phyloP scores from a whole-genome alignment of 768 basidiomycete species.

The Candolleomyces aberdarensis region DNA sequence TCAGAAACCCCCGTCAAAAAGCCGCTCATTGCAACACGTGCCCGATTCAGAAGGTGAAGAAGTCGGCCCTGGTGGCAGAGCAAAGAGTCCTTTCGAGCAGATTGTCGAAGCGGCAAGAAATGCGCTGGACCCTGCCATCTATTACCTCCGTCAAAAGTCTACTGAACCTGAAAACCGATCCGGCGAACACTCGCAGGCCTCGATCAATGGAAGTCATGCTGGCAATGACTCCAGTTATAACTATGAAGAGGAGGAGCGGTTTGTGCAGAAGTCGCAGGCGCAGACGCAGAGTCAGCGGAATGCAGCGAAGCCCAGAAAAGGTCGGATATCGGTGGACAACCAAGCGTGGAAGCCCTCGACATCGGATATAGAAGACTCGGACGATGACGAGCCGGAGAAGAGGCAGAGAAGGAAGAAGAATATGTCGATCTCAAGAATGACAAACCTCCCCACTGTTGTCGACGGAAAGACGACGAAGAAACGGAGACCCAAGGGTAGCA shows the following conservation, averaged over 20 bases:
- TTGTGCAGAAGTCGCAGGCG: constrained; percentile 46
- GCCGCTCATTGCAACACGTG: constrained; percentile 49
- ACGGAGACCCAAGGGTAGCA: constrained; percentile 44
- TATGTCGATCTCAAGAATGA: constrained; percentile 52
- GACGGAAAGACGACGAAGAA: constrained; percentile 64
- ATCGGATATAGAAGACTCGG: constrained; percentile 62
- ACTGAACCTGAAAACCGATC: constrained; percentile 41
- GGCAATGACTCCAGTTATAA: constrained; percentile 61
- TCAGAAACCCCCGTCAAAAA: constrained; percentile 54
- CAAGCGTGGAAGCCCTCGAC: constrained; percentile 73
- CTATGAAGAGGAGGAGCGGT: constrained; percentile 67
- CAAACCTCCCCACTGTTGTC: constrained; percentile 62
- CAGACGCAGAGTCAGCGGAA: constrained; percentile 18
- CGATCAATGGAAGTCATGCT: constrained; percentile 33
- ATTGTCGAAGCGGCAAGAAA: constrained; percentile 55
- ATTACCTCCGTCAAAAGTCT: constrained; percentile 63
- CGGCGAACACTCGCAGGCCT: constrained; percentile 16
- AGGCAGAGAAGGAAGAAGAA: constrained; percentile 56
- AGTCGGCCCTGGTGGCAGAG: constrained; percentile 41
- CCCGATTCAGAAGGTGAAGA: constrained; percentile 71
- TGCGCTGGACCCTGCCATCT: constrained; percentile 52
- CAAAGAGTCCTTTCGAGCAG: constrained; percentile 66
- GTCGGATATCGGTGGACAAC: constrained; percentile 73
- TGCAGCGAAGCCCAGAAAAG: constrained; percentile 24
- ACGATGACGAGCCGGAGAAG: constrained; percentile 55